phyloP scores from a whole-genome alignment of 495 filamentous ascomycete genomes.

The Aspergillus funiculosus region DNA sequence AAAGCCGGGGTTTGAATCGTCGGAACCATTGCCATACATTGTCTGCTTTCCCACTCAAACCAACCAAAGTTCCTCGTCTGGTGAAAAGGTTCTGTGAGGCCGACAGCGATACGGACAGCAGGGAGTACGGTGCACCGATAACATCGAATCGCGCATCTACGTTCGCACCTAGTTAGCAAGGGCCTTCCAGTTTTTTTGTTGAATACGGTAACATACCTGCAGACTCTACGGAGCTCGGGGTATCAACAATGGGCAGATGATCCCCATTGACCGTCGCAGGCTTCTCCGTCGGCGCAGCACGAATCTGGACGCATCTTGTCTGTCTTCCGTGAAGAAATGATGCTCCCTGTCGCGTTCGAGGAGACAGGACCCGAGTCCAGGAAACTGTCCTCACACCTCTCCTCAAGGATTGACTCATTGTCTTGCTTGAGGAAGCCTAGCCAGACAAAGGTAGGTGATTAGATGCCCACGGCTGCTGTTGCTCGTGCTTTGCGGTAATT shows the following conservation, averaged over 20 bases:
- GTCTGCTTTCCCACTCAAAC: conserved; percentile 80
- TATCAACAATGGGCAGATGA: conserved; percentile 36
- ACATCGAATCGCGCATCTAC: conserved; percentile 93
- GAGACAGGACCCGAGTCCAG: conserved; percentile 34
- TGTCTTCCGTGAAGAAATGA: conserved; percentile 25
- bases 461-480: conserved; percentile 1
- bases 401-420: conserved; percentile 37
- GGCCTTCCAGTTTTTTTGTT: neutral
- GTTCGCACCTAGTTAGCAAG: conserved; percentile 8
- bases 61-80: conserved; percentile 82
- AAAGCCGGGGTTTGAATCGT: neutral
- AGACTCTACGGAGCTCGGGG: conserved; percentile 37
- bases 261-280: conserved; percentile 33
- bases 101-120: conserved; percentile 87
- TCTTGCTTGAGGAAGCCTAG: conserved; percentile 6
- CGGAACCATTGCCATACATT: conserved; percentile 54
- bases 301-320: conserved; percentile 41
- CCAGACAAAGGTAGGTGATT: conserved; percentile 1
- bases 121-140: conserved; percentile 78
- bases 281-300: conserved; percentile 36
- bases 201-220: conserved; percentile 28
- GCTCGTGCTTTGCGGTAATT: conserved; percentile 13
- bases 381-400: conserved; percentile 36
- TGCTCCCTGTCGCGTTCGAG: conserved; percentile 23
- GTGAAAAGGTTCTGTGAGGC: conserved; percentile 91